phyloP scores from a whole-genome alignment of 139 green algal genomes.

The Ettlia oleoabundans region DNA sequence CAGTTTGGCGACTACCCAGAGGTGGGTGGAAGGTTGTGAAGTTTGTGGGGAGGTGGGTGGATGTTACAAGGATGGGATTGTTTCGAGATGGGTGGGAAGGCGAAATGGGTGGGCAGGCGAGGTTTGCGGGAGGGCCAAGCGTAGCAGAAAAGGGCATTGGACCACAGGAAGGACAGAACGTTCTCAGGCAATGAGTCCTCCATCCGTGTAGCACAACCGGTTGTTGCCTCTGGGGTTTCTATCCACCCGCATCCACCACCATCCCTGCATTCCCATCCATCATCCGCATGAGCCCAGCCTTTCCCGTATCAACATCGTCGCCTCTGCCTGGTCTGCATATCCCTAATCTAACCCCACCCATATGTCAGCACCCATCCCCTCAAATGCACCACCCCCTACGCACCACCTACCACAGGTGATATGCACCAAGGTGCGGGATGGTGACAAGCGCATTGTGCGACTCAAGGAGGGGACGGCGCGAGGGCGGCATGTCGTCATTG shows the following conservation, averaged over 20 bases:
- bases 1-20: constrained; percentile 91
- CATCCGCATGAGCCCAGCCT: background rate
- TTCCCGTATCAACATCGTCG: no score
- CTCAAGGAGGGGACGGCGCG: constrained; percentile 91
- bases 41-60: background rate
- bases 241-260: background rate
- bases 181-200: no score
- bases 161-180: no score
- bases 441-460: constrained; percentile 94
- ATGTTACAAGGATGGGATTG: background rate
- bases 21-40: constrained; percentile 39
- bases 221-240: background rate
- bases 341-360: no score
- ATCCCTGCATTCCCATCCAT: background rate
- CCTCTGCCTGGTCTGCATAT: no score
- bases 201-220: no score
- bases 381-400: background rate
- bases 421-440: constrained; percentile 97
- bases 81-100: no score
- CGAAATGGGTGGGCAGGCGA: no score
- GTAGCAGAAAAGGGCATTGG: no score
- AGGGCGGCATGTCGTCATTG: constrained; percentile 96
- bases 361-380: no score
- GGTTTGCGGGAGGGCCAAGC: no score
- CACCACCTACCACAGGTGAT: constrained; percentile 80